phyloP scores from a whole-genome alignment of 2,329 filamentous ascomycete species.

The Clarireedia sp. region DNA sequence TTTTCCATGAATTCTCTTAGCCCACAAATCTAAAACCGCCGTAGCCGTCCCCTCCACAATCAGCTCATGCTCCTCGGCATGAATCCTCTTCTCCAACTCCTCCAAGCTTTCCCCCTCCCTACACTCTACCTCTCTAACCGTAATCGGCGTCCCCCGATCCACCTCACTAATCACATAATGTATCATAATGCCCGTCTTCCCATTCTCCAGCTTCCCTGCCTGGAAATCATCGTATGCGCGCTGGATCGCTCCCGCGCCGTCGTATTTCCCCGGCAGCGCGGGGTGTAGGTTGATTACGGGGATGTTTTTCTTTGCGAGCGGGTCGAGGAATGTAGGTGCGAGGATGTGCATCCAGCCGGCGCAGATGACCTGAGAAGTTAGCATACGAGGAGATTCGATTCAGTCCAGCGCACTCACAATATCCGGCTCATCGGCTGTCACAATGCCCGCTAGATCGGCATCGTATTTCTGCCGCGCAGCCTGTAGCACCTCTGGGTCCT shows the following conservation, averaged over 20 bases:
- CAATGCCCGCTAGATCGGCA: conserved; percentile 53
- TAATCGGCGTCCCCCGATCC: conserved; percentile 68
- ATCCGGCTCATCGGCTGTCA: conserved; percentile 45
- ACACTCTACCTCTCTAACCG: conserved; percentile 61
- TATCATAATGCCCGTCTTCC: conserved; percentile 74
- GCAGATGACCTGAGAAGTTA: conserved; percentile 44
- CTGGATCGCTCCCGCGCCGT: conserved; percentile 70
- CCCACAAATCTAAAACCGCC: conserved; percentile 36
- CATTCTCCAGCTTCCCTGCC: conserved; percentile 53
- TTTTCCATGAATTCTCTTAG: conserved; percentile 16
- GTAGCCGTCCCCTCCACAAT: conserved; percentile 66
- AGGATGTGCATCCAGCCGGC: conserved; percentile 66
- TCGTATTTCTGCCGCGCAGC: conserved; percentile 55
- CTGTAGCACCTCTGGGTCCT: conserved; percentile 36
- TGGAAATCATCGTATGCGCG: conserved; percentile 68
- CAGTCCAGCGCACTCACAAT: conserved; percentile 27
- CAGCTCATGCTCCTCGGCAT: conserved; percentile 66
- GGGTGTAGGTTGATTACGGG: conserved; percentile 65
- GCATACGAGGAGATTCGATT: too few relatives aligned
- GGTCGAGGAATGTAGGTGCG: conserved; percentile 51
- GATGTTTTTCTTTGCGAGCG: conserved; percentile 44
- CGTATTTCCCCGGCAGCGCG: conserved; percentile 60
- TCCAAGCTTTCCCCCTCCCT: conserved; percentile 57
- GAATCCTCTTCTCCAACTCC: conserved; percentile 64
- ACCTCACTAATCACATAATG: conserved; percentile 78